Percentiles rank a stretch among this genome's conserved stretches.
Evolutionary conservation across 805 yeast genomes (phyloP).

Genomic region (Yarrowia hollandica): DNA sequence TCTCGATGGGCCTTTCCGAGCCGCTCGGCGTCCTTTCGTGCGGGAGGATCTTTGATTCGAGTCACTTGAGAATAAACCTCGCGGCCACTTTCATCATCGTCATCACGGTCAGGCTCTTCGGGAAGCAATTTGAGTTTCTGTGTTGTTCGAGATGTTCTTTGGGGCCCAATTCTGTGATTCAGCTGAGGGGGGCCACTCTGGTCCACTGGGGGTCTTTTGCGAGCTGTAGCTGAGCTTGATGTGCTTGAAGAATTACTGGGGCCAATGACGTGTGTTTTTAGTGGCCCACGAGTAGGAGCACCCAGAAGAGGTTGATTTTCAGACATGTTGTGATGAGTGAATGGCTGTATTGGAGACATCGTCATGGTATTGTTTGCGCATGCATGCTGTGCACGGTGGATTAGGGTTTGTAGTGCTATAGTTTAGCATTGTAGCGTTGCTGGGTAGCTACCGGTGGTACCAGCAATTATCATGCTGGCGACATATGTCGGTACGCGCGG

Average conservation of each 20-base stretch:
- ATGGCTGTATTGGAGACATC: neutral
- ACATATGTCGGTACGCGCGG: too few relatives aligned
- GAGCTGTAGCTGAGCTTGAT: conserved; percentile 11
- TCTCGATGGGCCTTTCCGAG: conserved; percentile 83
- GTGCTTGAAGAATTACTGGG: neutral
- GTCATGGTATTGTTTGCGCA: conserved; percentile 8
- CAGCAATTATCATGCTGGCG: too few relatives aligned
- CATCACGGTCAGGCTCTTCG: conserved; percentile 41
- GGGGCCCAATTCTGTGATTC: conserved; percentile 43
- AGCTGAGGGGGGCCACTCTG: conserved; percentile 26
- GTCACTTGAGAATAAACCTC: conserved; percentile 82
- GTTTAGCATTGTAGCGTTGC: neutral
- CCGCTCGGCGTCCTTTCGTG: conserved; percentile 90
- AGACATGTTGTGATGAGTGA: conserved; percentile 9
- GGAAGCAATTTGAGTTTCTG: conserved; percentile 90
- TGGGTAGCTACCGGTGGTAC: too few relatives aligned
- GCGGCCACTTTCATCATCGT: conserved; percentile 42
- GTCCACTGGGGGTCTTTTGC: conserved; percentile 26
- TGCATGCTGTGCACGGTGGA: conserved; percentile 4
- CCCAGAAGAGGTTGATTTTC: conserved; percentile 22
- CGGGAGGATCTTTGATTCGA: conserved; percentile 80
- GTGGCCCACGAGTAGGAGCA: conserved; percentile 10
- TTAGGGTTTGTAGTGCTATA: neutral
- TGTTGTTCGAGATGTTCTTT: conserved; percentile 81
- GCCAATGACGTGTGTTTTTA: conserved; percentile 10